Conservation (phyloP, 2,329 filamentous ascomycete species). For the Paecilomyces formosus region DNA sequence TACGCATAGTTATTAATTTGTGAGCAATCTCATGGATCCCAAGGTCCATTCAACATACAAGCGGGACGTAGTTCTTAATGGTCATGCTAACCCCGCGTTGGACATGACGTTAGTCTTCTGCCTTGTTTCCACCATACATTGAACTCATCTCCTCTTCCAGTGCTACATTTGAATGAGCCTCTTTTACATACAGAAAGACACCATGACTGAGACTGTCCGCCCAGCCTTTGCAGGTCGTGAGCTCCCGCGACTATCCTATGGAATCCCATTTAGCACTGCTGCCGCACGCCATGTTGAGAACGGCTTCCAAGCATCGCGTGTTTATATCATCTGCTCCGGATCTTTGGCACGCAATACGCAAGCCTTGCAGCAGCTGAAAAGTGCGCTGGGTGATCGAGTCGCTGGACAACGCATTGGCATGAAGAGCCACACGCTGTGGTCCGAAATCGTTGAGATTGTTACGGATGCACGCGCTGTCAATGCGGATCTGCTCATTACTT, state of each 20-base stretch:
- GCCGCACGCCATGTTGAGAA: slow-evolving; percentile 38
- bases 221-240: slow-evolving; percentile 28
- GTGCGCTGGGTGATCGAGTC: slow-evolving; percentile 34
- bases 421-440: slow-evolving; percentile 48
- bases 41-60: background rate
- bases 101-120: slow-evolving; percentile 1
- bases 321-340: slow-evolving; percentile 47
- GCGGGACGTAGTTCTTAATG: background rate
- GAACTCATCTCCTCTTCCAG: background rate
- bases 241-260: slow-evolving; percentile 40
- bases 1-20: background rate
- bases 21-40: background rate
- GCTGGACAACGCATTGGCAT: slow-evolving; percentile 45
- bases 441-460: slow-evolving; percentile 44
- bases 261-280: slow-evolving; percentile 39
- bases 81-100: background rate
- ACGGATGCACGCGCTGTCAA: slow-evolving; percentile 29
- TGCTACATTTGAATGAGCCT: background rate
- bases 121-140: background rate
- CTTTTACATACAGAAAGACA: background rate
- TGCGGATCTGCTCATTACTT: slow-evolving; percentile 46
- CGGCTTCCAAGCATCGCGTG: slow-evolving; percentile 37
- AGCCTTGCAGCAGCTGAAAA: slow-evolving; percentile 34
- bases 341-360: slow-evolving; percentile 43
- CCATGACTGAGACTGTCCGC: slow-evolving; percentile 27